Conservation (phyloP, 306 rosid genomes). For the Fagus sylvatica region DNA sequence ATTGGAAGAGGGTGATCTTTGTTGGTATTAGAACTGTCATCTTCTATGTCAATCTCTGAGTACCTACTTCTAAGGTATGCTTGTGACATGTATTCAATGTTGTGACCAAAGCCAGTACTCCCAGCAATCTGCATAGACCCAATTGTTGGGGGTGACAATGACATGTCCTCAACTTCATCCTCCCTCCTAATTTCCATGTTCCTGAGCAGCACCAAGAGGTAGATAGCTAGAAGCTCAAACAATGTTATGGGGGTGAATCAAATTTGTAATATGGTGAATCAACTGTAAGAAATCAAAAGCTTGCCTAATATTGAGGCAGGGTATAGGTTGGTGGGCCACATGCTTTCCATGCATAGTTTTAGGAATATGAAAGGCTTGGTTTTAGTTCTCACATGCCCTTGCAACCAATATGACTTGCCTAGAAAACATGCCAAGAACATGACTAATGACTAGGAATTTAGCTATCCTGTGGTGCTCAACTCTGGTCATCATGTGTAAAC, state of each 20-base stretch:
- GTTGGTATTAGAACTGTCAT: constrained; percentile 35
- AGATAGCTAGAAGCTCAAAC: constrained; percentile 20
- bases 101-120: constrained; percentile 59
- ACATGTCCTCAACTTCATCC: constrained; percentile 61
- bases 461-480: neutral
- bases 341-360: constrained; percentile 57
- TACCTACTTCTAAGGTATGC: constrained; percentile 50
- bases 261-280: constrained; percentile 19
- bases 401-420: constrained; percentile 32
- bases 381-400: constrained; percentile 45
- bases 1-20: constrained; percentile 75
- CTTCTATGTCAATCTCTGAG: constrained; percentile 67
- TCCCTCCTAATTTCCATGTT: constrained; percentile 70
- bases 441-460: constrained; percentile 42
- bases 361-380: constrained; percentile 19
- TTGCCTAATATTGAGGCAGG: constrained; percentile 42
- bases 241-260: constrained; percentile 31
- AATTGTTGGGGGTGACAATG: constrained; percentile 52
- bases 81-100: constrained; percentile 63
- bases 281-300: constrained; percentile 47
- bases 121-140: constrained; percentile 62
- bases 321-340: constrained; percentile 64
- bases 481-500: too few relatives aligned
- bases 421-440: constrained; percentile 63
- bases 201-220: neutral